Evolutionary conservation across 2,329 filamentous ascomycete species (phyloP).

Genomic region (Amauroascus niger): DNA sequence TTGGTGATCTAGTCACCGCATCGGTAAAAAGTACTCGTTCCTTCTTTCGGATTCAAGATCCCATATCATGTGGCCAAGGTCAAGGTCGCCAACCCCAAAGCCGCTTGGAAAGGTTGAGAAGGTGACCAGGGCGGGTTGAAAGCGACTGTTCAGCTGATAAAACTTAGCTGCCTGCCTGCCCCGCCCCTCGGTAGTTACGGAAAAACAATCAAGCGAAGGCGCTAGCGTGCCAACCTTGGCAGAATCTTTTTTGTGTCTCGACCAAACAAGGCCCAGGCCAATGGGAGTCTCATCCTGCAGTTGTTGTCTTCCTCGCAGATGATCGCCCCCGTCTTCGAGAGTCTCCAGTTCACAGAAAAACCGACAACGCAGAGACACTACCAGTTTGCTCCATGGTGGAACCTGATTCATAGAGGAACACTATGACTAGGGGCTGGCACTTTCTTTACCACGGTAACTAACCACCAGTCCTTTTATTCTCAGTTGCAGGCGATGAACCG

Average conservation of each 20-base stretch:
- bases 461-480: not conserved
- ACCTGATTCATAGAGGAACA: not conserved
- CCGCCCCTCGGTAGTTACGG: too few relatives aligned
- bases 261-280: conserved; percentile 6
- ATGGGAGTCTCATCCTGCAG: not conserved
- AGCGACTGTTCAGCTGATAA: not conserved
- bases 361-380: not conserved
- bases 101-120: not conserved
- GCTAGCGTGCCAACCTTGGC: conserved; percentile 8
- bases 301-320: not conserved
- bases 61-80: too few relatives aligned
- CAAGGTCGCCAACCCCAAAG: too few relatives aligned
- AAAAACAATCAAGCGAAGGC: not conserved
- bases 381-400: not conserved
- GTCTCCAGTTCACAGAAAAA: not conserved
- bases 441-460: conserved; percentile 1
- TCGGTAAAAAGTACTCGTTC: too few relatives aligned
- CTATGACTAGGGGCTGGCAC: not conserved
- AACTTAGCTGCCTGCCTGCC: not conserved
- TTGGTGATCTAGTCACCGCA: too few relatives aligned
- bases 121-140: too few relatives aligned
- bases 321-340: not conserved
- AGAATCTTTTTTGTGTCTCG: not conserved
- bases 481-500: not conserved
- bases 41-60: too few relatives aligned